These are phyloP conservation scores for Torulaspora delbrueckii DNA, from an alignment of 805 yeast species.

Conservation along the genomic window DNA sequence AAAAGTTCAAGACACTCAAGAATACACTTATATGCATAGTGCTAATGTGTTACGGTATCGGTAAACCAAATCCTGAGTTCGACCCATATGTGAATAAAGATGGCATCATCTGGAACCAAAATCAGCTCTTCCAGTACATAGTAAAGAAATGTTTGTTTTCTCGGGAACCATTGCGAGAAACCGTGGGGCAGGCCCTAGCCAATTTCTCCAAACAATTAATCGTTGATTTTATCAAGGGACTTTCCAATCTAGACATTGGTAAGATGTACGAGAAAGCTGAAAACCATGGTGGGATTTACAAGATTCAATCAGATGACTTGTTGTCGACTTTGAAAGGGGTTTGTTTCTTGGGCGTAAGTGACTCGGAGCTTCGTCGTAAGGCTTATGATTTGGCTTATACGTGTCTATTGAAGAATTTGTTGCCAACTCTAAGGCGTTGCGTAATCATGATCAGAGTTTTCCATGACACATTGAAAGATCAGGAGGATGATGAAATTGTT, in stretches of 20 bases:
- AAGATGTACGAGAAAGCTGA: constrained; percentile 8
- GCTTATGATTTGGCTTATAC: constrained; percentile 23
- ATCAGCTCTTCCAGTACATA: constrained; percentile 32
- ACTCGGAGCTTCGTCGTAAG: constrained; percentile 9
- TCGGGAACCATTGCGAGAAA: constrained; percentile 14
- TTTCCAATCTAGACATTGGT: constrained; percentile 9
- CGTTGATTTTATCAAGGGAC: constrained; percentile 16
- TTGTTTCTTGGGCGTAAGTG: constrained; percentile 11
- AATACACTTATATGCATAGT: constrained; percentile 28
- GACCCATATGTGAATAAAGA: constrained; percentile 17
- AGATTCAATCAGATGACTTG: constrained; percentile 4
- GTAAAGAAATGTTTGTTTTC: constrained; percentile 22
- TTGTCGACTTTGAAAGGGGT: constrained; percentile 10
- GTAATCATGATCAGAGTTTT: constrained; percentile 33
- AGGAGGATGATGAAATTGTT: constrained; percentile 23
- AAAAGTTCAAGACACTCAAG: constrained; percentile 37
- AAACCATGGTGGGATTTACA: constrained; percentile 7
- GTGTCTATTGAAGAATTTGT: constrained; percentile 19
- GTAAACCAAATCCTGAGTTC: constrained; percentile 20
- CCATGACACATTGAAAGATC: constrained; percentile 26
- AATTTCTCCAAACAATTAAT: constrained; percentile 17
- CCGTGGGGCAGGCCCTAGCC: constrained; percentile 19
- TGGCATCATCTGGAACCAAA: constrained; percentile 18
- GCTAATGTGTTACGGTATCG: constrained; percentile 19
- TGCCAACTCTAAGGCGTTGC: constrained; percentile 31